These are phyloP conservation scores for Leptomonas pyrrhocoris DNA, from an alignment of 208 protist species.

Conservation along the genomic window DNA sequence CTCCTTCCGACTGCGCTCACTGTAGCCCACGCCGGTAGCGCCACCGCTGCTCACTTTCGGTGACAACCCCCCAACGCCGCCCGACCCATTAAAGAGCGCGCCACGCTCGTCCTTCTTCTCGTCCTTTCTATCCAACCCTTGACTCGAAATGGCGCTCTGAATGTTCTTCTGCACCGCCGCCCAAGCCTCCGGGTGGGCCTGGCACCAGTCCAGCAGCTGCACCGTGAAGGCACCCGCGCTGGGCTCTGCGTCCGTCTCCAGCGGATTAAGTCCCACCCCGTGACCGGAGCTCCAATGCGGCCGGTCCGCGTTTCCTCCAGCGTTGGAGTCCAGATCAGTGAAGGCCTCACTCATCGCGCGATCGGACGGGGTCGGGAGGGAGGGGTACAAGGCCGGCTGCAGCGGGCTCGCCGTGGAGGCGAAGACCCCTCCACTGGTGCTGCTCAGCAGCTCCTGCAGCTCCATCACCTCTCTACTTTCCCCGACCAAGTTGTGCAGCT, in stretches of 20 bases:
- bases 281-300: slow-evolving; percentile 1
- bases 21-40: slow-evolving; percentile 15
- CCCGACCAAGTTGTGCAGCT: slow-evolving; percentile 55
- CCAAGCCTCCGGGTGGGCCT: slow-evolving; percentile 12
- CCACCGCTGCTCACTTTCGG: slow-evolving; percentile 16
- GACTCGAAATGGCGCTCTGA: slow-evolving; percentile 18
- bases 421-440: neutral
- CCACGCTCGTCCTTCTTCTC: slow-evolving; percentile 31
- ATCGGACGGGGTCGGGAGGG: slow-evolving; percentile 12
- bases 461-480: slow-evolving; percentile 17
- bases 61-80: neutral
- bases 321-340: slow-evolving; percentile 22
- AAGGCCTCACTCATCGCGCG: slow-evolving; percentile 26
- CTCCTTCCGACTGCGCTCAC: slow-evolving; percentile 31
- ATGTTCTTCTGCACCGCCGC: slow-evolving; percentile 13
- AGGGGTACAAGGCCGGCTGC: slow-evolving; percentile 1
- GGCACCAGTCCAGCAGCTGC: slow-evolving; percentile 65
- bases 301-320: neutral
- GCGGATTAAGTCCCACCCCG: slow-evolving; percentile 1
- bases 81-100: slow-evolving; percentile 8
- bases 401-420: slow-evolving; percentile 4
- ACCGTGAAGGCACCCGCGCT: slow-evolving; percentile 33
- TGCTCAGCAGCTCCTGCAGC: slow-evolving; percentile 63
- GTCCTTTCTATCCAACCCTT: slow-evolving; percentile 25
- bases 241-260: slow-evolving; percentile 19